phyloP scores from a whole-genome alignment of 1,284 basidiomycete genomes.

The Ceratobasidium sp. region DNA sequence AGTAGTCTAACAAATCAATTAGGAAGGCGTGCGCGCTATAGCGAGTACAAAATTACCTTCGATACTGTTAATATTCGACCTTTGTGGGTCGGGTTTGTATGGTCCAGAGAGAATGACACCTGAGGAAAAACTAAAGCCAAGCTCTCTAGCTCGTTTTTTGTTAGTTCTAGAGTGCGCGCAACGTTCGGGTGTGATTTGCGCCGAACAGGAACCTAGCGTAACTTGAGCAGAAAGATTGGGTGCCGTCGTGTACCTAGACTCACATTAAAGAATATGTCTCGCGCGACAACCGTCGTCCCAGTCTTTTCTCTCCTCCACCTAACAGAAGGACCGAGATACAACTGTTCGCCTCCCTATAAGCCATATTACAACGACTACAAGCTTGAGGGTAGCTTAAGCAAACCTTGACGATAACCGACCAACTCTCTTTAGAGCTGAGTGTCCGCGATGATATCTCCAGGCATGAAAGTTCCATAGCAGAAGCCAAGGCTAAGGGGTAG shows the following conservation, averaged over 20 bases:
- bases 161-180: conserved; percentile 69
- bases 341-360: conserved; percentile 69
- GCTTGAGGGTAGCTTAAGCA: conserved; percentile 44
- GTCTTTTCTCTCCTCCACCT: conserved; percentile 76
- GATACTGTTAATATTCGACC: conserved; percentile 69
- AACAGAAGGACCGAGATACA: conserved; percentile 80
- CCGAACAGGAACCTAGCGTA: conserved; percentile 79
- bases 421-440: conserved; percentile 67
- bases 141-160: conserved; percentile 78
- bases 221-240: conserved; percentile 42
- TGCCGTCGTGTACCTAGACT: conserved; percentile 50
- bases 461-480: conserved; percentile 79
- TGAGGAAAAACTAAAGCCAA: conserved; percentile 79
- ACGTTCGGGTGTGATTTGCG: conserved; percentile 74
- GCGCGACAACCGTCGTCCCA: conserved; percentile 84
- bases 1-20: conserved; percentile 64
- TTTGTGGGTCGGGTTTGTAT: conserved; percentile 58
- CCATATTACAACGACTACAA: conserved; percentile 30
- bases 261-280: conserved; percentile 90
- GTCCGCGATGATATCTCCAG: conserved; percentile 84
- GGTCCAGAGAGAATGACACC: conserved; percentile 79
- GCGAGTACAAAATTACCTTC: conserved; percentile 64
- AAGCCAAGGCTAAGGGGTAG: conserved; percentile 75
- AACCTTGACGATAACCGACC: conserved; percentile 83
- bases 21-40: neutral